Evolutionary conservation across 257 asterid genomes (phyloP), one percentile per base, ranked within the genome.

Genomic region (Phtheirospermum japonicum): DNA sequence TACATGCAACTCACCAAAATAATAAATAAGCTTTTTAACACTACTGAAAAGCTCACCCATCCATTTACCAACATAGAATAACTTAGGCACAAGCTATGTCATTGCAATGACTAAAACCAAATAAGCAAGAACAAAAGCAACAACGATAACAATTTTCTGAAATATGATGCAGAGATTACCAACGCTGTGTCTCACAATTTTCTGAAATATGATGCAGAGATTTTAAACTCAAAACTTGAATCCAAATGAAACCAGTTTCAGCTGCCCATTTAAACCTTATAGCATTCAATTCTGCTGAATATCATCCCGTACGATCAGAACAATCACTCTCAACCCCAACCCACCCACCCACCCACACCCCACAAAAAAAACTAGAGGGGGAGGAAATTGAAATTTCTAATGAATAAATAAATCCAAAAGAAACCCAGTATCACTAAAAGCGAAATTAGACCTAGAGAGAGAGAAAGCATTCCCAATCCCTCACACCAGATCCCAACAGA

Each of bases 271-370:
- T 53, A 42, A 53, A 6, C 20, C 31, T 23, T 5, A 59, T 18
- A 9, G 9, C 17, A 1, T 33, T 33, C 1, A 5, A 33, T 33
- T 8, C 7, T 33, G 39, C 39, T 33, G 39, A 43, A 74, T 49
- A 56, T 36, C 39, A 46, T 32, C 55, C 30, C 54, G 31, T 37
- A 57, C 36, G 51, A 64, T 68, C 56, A 37, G 20, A 30, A 26
- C 54, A 16, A 55, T 45, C 17, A 31, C 32, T 2, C 36, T 11
- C 23, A n/a, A 30, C 49, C 12, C 61, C 2, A 17, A 18, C 34
- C 14, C 45, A n/a, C n/a, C n/a, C n/a, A n/a, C n/a, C n/a, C n/a
- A n/a, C n/a, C n/a, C n/a, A n/a, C n/a, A n/a, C n/a, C n/a, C n/a
- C n/a, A n/a, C 61, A 1, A 23, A 23, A 23, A 23, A 23, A 23